Conservation (phyloP, 371 early-diverging fungal genomes). For the Zopfochytrium polystomum region DNA sequence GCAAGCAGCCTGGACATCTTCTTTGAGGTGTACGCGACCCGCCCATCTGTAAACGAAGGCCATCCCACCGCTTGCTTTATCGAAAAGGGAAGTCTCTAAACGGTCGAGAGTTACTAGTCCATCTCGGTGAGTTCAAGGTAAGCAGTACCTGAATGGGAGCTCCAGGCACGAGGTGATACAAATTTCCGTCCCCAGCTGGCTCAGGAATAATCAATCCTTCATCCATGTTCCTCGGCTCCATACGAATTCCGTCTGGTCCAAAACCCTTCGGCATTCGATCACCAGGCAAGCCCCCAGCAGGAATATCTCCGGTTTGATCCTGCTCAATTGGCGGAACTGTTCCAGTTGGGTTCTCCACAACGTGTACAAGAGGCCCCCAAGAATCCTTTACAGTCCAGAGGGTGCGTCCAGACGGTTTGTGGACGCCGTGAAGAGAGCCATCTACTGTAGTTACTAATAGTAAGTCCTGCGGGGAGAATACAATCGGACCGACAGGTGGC, state of each 20-base stretch:
- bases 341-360: constrained; percentile 23
- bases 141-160: constrained; percentile 57
- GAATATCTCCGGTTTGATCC: not conserved
- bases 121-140: too few species aligned
- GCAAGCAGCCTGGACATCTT: constrained; percentile 66
- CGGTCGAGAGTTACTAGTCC: too few species aligned
- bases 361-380: constrained; percentile 40
- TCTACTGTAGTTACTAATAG: constrained; percentile 60
- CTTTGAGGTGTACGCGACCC: constrained; percentile 64
- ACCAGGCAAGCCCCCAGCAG: not conserved
- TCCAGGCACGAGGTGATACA: constrained; percentile 65
- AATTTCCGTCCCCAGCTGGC: constrained; percentile 68
- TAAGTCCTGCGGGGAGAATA: constrained; percentile 25
- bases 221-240: not conserved
- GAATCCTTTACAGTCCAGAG: constrained; percentile 49
- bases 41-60: constrained; percentile 59
- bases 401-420: constrained; percentile 46
- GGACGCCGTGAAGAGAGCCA: constrained; percentile 59
- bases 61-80: constrained; percentile 64
- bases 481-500: not conserved
- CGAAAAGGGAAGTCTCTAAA: constrained; percentile 66
- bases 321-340: not conserved
- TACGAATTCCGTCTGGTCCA: not conserved
- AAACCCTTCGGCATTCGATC: not conserved
- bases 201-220: constrained; percentile 69